Conservation (phyloP, 768 basidiomycete species). For the Termitomyces sp. region DNA sequence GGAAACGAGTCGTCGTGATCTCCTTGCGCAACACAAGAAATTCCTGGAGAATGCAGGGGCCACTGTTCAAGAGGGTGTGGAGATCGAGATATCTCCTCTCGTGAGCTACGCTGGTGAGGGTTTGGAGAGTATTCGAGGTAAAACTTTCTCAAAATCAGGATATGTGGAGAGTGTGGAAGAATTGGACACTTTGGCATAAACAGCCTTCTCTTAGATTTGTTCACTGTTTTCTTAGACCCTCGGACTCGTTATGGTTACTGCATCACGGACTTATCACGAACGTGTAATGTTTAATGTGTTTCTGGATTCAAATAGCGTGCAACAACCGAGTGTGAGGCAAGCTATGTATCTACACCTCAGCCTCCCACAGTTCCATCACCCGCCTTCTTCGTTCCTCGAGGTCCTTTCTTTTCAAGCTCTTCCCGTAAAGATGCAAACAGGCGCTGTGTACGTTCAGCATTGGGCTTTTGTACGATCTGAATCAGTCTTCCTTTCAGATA, state of each 20-base stretch:
- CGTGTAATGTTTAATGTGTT: conserved; percentile 13
- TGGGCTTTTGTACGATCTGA: conserved; percentile 57
- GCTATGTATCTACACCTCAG: conserved; percentile 20
- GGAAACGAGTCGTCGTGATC: conserved; percentile 84
- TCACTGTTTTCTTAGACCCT: neutral
- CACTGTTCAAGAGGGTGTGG: conserved; percentile 62
- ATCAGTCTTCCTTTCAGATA: conserved; percentile 16
- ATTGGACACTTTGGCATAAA: conserved; percentile 54
- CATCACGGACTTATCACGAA: conserved; percentile 13
- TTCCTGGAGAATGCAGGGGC: conserved; percentile 85
- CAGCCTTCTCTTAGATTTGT: neutral
- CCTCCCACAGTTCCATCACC: conserved; percentile 43
- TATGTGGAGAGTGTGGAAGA: conserved; percentile 62
- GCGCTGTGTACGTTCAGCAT: conserved; percentile 79
- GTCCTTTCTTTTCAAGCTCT: conserved; percentile 73
- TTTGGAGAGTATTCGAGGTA: conserved; percentile 72
- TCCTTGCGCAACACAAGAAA: conserved; percentile 81
- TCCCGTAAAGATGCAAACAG: conserved; percentile 78
- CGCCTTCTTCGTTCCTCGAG: conserved; percentile 37
- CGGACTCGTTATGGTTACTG: conserved; percentile 9
- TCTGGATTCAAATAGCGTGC: neutral
- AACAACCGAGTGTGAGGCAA: neutral
- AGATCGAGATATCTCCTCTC: conserved; percentile 88
- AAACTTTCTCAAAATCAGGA: conserved; percentile 74
- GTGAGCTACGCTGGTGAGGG: conserved; percentile 94